Evolutionary conservation across 2,329 filamentous ascomycete genomes (phyloP).

Genomic region (Sclerotinia sclerotiorum): DNA sequence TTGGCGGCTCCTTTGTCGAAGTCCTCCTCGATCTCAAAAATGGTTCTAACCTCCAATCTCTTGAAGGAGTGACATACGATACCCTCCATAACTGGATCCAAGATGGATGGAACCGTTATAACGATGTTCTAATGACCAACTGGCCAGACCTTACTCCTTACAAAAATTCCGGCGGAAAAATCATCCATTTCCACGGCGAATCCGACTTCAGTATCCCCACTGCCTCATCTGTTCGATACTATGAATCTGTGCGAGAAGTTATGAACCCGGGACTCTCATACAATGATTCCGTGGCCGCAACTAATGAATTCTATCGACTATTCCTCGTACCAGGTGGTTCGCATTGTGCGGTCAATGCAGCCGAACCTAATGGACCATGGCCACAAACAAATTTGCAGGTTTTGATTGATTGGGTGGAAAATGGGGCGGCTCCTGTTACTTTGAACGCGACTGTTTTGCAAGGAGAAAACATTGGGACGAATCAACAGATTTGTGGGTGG

Average conservation of each 20-base stretch:
- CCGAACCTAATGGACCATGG: slow-evolving; percentile 42
- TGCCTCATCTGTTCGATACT: slow-evolving; percentile 56
- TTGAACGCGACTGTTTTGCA: slow-evolving; percentile 44
- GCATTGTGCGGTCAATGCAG: slow-evolving; percentile 50
- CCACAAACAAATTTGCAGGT: slow-evolving; percentile 64
- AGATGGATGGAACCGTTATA: slow-evolving; percentile 52
- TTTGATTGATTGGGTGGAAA: slow-evolving; percentile 68
- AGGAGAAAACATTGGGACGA: slow-evolving; percentile 40
- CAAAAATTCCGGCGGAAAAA: slow-evolving; percentile 52
- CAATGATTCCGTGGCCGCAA: slow-evolving; percentile 44
- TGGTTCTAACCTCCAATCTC: slow-evolving; percentile 45
- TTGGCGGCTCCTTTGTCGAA: slow-evolving; percentile 44
- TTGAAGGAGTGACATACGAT: slow-evolving; percentile 55
- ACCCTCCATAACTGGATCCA: slow-evolving; percentile 56
- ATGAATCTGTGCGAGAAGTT: slow-evolving; percentile 51
- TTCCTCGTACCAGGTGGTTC: slow-evolving; percentile 55
- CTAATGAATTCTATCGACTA: slow-evolving; percentile 55
- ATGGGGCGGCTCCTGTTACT: slow-evolving; percentile 46
- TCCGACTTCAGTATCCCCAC: slow-evolving; percentile 54
- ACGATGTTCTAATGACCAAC: slow-evolving; percentile 54
- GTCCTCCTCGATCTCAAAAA: slow-evolving; percentile 46
- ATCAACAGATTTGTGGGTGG: slow-evolving; percentile 45
- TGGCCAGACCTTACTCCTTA: slow-evolving; percentile 53
- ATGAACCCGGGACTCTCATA: slow-evolving; percentile 49
- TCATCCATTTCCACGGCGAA: slow-evolving; percentile 60